Base-by-base conservation (phyloP, 495 filamentous ascomycete species). In the Neurospora intermedia region DNA sequence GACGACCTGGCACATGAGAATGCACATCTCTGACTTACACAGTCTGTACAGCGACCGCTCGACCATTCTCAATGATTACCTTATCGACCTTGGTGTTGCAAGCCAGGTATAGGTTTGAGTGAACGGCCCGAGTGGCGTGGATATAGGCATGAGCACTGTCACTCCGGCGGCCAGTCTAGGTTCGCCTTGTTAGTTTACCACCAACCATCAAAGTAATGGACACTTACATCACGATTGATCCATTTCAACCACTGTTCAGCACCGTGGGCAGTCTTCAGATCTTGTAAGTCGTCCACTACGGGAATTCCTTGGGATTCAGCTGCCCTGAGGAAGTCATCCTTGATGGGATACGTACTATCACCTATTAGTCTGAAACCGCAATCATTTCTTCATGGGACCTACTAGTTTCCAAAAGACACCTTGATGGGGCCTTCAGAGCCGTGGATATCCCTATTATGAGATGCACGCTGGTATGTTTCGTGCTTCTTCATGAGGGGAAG, bases 11-110 rank as follows among this genome's bases (percentile, higher is more conserved):
- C 43, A 41, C 2, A 39, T 5, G 27, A n/a, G 31, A 4, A 6
- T 10, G 4, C 15, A n/a, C 15, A 31, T 7, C 27, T 27, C 7
- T n/a, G 41, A 71, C 81, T 76, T 80, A 83, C 79, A 85, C 81
- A 41, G 83, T 84, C 69, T 85, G 85, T 31, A 93, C 87, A 46
- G 85, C 91, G 13, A 91, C 89, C 5, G 91, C 90, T 41, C 86
- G 82, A 40, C 87, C 89, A 73, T 91, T 87, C 73, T 94, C 91
- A 69, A 95, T 88, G 72, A 94, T 91, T 16, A 93, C 83, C 79
- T 91, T 93, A 77, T 93, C 91, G n/a, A 92, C 88, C 79, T 94
- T 95, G 77, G 91, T 94, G 81, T 93, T 92, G 80, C 88, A 90
- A 75, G 89, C 88, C 2, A 95, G 84, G 76, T 93, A 92, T 35